These are phyloP conservation scores for Xylariaceae sp. DNA, from an alignment of 2,329 filamentous ascomycete species.

Conservation along the genomic window DNA sequence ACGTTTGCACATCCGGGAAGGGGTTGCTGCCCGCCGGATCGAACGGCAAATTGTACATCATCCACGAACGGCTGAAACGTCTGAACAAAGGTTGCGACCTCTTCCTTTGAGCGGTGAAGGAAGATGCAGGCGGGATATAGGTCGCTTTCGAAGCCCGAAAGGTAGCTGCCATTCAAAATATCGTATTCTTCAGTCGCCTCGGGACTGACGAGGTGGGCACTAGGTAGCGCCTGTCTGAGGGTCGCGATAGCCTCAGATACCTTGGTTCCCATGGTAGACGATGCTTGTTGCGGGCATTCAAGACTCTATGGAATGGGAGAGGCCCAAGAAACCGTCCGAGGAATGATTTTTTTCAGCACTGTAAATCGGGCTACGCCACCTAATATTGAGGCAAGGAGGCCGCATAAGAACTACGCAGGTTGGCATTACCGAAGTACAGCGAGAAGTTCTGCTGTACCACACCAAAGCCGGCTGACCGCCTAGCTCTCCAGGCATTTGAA, in stretches of 20 bases:
- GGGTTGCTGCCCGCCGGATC: neutral
- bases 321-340: too few species aligned
- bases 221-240: neutral
- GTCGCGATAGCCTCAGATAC: neutral
- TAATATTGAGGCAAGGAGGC: too few species aligned
- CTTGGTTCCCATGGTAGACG: neutral
- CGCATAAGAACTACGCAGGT: too few species aligned
- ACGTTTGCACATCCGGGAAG: conserved; percentile 1
- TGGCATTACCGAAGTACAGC: too few species aligned
- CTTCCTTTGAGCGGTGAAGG: neutral
- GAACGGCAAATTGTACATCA: neutral
- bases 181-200: neutral
- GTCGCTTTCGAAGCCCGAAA: conserved; percentile 1
- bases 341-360: too few species aligned
- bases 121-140: conserved; percentile 1
- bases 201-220: neutral
- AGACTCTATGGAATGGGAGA: too few species aligned
- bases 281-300: too few species aligned
- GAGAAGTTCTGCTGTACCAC: too few species aligned
- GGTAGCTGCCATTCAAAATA: neutral
- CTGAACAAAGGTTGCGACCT: neutral
- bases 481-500: too few species aligned
- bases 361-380: too few species aligned
- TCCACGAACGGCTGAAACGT: neutral
- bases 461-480: too few species aligned